Evolutionary conservation across 495 filamentous ascomycete species (phyloP), one percentile per base, ranked within the genome.

Genomic region (Lentithecium fluviatile): DNA sequence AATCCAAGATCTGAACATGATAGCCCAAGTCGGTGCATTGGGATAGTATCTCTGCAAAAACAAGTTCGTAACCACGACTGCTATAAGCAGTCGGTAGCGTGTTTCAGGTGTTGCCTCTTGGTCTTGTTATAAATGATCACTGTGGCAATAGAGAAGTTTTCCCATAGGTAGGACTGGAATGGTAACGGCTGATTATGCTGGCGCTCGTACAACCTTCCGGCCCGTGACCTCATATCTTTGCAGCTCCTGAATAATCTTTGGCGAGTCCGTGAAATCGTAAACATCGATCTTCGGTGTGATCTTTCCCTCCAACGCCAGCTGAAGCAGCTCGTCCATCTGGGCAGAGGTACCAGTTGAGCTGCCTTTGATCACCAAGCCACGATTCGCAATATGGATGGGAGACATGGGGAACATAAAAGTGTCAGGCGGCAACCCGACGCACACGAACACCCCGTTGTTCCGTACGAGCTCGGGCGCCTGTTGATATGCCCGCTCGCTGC

Each of bases 201-300:
- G 64, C 11, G 54, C 46, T 24, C 40, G 56, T 8, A 66, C 64
- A 11, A 66, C 64, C 34, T 61, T 62, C 20, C 64, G 40, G 12
- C 64, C 64, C 20, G 52, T 57, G 29, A 66, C 64, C 36, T 66
- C 64, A 29, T 66, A 66, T 36, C 58, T 51, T 46, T 55, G 52
- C 26, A 66, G 34, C 53, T 62, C 53, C 26, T 62, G 34, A 15
- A 66, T 61, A 19, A 66, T 62, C 45, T 66, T 58, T 7, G 51
- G 45, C 26, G 53, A 50, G 10, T 66, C 58, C 10, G 15, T 17
- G 40, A 66, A 66, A 7, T 62, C 58, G 53, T 62, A 66, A 3
- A 66, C 64, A 17, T 66, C 64, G 34, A 66, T 66, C 58, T 62
- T 62, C 1, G 64, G 64, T 26, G 58, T 62, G 25, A 66, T 62